Evolutionary conservation across 345 rosid genomes (phyloP).

Genomic region (Raphanus raphanistrum): DNA sequence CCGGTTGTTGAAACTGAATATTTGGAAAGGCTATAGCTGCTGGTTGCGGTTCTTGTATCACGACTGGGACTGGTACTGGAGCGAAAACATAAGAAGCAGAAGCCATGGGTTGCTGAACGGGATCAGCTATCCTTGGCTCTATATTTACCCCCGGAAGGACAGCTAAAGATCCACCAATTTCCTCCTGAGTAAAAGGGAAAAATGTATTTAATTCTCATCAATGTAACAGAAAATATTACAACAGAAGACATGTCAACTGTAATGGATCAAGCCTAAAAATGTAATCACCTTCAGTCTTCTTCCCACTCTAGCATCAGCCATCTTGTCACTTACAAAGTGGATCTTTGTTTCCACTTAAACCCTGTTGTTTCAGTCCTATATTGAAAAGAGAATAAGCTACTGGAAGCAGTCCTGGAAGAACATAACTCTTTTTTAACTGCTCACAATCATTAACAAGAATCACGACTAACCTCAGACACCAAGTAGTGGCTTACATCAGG

Average conservation of each 20-base stretch:
- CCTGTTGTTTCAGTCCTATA: constrained; percentile 78
- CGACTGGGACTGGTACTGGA: constrained; percentile 41
- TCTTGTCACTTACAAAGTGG: constrained; percentile 73
- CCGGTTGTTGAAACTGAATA: constrained; percentile 55
- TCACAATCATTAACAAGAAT: constrained; percentile 9
- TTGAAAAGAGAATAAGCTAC: constrained; percentile 27
- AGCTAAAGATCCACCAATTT: constrained; percentile 61
- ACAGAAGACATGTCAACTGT: constrained; percentile 1
- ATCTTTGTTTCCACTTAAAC: constrained; percentile 66
- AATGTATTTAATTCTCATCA: not conserved
- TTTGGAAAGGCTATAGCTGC: constrained; percentile 50
- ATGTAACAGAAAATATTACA: constrained; percentile 1
- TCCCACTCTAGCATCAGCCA: constrained; percentile 87
- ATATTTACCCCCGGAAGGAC: constrained; percentile 51
- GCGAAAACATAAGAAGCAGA: constrained; percentile 60
- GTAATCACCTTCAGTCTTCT: constrained; percentile 72
- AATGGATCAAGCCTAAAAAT: constrained; percentile 1
- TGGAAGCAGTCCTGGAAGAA: constrained; percentile 16
- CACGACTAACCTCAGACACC: constrained; percentile 78
- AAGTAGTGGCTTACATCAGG: constrained; percentile 96
- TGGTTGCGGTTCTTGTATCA: constrained; percentile 47
- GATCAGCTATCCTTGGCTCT: constrained; percentile 64
- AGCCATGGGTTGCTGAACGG: constrained; percentile 59
- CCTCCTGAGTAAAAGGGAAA: constrained; percentile 59
- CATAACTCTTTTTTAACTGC: not conserved